These are phyloP conservation scores for Cladosporium cucumerinum DNA, from an alignment of 2,329 filamentous ascomycete genomes.

Conservation along the genomic window DNA sequence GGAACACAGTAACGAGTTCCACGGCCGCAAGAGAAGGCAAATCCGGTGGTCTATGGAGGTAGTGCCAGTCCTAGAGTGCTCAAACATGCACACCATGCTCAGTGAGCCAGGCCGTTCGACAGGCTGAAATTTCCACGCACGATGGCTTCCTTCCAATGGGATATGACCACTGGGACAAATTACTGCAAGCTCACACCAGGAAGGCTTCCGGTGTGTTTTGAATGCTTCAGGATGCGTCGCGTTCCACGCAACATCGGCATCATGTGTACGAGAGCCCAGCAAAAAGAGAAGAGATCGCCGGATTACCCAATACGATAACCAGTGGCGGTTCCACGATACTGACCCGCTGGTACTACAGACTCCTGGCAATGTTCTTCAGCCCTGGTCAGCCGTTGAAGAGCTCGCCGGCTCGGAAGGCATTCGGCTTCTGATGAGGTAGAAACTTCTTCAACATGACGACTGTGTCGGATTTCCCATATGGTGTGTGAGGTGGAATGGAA, in stretches of 20 bases:
- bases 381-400: neutral
- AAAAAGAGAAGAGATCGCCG: neutral
- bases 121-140: neutral
- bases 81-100: neutral
- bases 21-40: neutral
- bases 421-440: conserved; percentile 1
- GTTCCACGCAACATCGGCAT: neutral
- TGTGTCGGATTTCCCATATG: conserved; percentile 1
- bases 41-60: neutral
- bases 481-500: neutral
- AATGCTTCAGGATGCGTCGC: neutral
- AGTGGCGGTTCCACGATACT: neutral
- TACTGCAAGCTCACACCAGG: neutral
- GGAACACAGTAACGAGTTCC: neutral
- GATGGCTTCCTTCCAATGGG: neutral
- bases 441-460: conserved; percentile 2
- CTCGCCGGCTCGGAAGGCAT: neutral
- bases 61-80: neutral
- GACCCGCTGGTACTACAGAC: neutral
- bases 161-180: neutral
- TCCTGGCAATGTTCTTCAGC: neutral
- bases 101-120: neutral
- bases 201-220: neutral
- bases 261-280: neutral
- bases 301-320: conserved; percentile 10